A percentile compares a stretch with the other conserved stretches of the same genome.
phyloP scores from a whole-genome alignment of 768 basidiomycete species.

The Mrakia frigida region DNA sequence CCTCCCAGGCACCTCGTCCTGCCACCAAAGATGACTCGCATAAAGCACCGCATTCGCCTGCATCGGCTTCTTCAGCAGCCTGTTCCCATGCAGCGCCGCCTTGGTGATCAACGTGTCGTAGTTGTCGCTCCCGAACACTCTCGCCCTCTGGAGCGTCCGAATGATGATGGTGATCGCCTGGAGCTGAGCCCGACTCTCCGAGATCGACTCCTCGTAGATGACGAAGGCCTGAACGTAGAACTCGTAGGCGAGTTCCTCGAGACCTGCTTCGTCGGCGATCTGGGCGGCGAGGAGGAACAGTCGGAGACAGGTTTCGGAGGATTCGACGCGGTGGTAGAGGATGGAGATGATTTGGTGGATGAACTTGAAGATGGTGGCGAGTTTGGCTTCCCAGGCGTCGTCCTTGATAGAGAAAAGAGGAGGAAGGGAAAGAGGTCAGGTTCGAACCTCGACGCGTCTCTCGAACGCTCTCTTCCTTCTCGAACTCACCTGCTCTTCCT shows the following conservation, averaged over 20 bases:
- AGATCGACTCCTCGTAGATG: slow-evolving; percentile 96
- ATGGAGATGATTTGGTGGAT: slow-evolving; percentile 88
- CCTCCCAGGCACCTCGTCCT: slow-evolving; percentile 55
- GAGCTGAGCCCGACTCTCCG: slow-evolving; percentile 88
- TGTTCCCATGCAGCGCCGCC: slow-evolving; percentile 94
- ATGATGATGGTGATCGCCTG: slow-evolving; percentile 97
- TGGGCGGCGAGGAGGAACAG: slow-evolving; percentile 94
- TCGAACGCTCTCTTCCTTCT: too few species aligned
- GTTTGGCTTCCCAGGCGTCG: slow-evolving; percentile 76
- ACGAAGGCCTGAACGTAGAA: slow-evolving; percentile 97
- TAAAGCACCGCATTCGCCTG: slow-evolving; percentile 90
- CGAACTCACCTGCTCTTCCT: slow-evolving; percentile 12
- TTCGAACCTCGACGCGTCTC: too few species aligned
- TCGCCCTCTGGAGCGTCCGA: slow-evolving; percentile 75
- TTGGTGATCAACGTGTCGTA: slow-evolving; percentile 98
- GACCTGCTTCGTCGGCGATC: slow-evolving; percentile 86
- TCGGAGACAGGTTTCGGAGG: slow-evolving; percentile 70
- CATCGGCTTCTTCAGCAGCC: slow-evolving; percentile 95
- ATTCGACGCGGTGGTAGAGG: slow-evolving; percentile 86
- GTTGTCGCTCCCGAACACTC: slow-evolving; percentile 89
- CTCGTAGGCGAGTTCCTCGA: slow-evolving; percentile 95
- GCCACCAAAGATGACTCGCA: slow-evolving; percentile 99
- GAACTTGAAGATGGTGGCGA: slow-evolving; percentile 86
- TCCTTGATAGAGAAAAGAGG: slow-evolving; percentile 51
- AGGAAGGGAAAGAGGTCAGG: too few species aligned